Evolutionary conservation across 2,329 filamentous ascomycete species (phyloP).

Genomic region (Diplodia sapinea): DNA sequence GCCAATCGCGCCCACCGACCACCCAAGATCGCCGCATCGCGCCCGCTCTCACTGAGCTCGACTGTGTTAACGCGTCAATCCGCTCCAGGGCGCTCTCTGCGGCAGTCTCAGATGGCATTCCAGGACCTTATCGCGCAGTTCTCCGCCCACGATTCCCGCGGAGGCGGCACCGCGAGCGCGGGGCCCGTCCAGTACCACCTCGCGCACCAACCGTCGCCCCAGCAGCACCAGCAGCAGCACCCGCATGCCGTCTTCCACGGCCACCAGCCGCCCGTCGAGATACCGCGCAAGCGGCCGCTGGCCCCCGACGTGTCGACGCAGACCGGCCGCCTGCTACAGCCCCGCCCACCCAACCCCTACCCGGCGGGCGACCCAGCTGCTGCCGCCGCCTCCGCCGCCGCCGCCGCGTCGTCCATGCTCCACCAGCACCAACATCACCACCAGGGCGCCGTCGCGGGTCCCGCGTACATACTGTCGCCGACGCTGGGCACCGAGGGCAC

Average conservation of each 20-base stretch:
- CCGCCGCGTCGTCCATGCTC: slow-evolving; percentile 33
- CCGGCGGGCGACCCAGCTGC: slow-evolving; percentile 35
- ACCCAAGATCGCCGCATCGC: slow-evolving; percentile 5
- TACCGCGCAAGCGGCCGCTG: slow-evolving; percentile 45
- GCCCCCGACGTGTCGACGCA: slow-evolving; percentile 41
- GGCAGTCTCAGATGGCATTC: slow-evolving; percentile 46
- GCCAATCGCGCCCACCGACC: slow-evolving; percentile 24
- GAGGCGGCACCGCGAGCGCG: slow-evolving; percentile 24
- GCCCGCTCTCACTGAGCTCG: not conserved
- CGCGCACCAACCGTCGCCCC: slow-evolving; percentile 31
- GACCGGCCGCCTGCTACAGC: slow-evolving; percentile 53
- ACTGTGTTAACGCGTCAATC: slow-evolving; percentile 20
- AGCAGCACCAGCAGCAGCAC: slow-evolving; percentile 31
- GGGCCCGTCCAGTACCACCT: slow-evolving; percentile 36
- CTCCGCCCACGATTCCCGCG: slow-evolving; percentile 34
- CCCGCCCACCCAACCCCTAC: slow-evolving; percentile 50
- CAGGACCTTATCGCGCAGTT: slow-evolving; percentile 39
- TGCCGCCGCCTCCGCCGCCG: slow-evolving; percentile 39
- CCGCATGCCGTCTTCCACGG: slow-evolving; percentile 38
- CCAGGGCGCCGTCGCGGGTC: slow-evolving; percentile 36
- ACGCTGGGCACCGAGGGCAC: slow-evolving; percentile 42
- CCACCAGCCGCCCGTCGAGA: slow-evolving; percentile 42
- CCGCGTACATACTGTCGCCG: slow-evolving; percentile 41
- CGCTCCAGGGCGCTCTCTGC: slow-evolving; percentile 44
- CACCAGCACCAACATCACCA: slow-evolving; percentile 2